Percentiles rank a stretch among this genome's conserved stretches.
These are phyloP conservation scores for Nicotiana tomentosiformis DNA, from an alignment of 257 asterid genomes.

Conservation along the genomic window DNA sequence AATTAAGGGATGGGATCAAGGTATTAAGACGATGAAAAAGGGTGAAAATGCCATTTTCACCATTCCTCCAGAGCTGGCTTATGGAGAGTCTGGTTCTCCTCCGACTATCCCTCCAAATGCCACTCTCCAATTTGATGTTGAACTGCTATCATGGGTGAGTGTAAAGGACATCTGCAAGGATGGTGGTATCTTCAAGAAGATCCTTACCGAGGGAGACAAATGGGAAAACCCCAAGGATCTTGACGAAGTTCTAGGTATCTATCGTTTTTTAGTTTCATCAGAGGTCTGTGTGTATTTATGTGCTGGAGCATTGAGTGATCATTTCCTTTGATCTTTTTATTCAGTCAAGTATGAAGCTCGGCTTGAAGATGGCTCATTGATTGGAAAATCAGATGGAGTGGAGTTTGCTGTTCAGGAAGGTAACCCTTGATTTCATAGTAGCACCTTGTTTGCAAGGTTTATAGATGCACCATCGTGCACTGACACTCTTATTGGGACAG, in stretches of 20 bases:
- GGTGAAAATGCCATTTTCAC: slow-evolving; percentile 57
- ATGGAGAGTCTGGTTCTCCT: slow-evolving; percentile 57
- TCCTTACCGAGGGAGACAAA: slow-evolving; percentile 38
- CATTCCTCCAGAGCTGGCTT: slow-evolving; percentile 52
- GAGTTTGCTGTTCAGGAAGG: slow-evolving; percentile 55
- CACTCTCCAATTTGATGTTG: slow-evolving; percentile 52
- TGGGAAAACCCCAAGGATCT: slow-evolving; percentile 65
- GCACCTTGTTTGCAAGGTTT: neutral
- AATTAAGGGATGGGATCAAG: slow-evolving; percentile 59
- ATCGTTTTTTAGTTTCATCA: neutral
- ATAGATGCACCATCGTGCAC: neutral
- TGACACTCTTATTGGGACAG: slow-evolving; percentile 14
- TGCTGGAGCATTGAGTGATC: neutral
- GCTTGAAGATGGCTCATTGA: slow-evolving; percentile 46
- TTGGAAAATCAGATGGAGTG: slow-evolving; percentile 42
- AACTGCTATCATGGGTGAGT: slow-evolving; percentile 54
- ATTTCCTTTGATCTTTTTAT: neutral
- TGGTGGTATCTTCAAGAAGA: slow-evolving; percentile 58
- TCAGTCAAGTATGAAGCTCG: slow-evolving; percentile 50
- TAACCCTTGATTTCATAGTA: neutral
- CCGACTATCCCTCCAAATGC: slow-evolving; percentile 57
- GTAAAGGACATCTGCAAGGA: slow-evolving; percentile 61
- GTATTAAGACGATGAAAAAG: slow-evolving; percentile 60
- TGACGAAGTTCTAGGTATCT: slow-evolving; percentile 49
- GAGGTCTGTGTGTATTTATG: neutral